A percentile compares a stretch with the other conserved stretches of the same genome.
These are phyloP conservation scores for Atalantia buxifolia DNA, from an alignment of 345 rosid species.

Conservation along the genomic window DNA sequence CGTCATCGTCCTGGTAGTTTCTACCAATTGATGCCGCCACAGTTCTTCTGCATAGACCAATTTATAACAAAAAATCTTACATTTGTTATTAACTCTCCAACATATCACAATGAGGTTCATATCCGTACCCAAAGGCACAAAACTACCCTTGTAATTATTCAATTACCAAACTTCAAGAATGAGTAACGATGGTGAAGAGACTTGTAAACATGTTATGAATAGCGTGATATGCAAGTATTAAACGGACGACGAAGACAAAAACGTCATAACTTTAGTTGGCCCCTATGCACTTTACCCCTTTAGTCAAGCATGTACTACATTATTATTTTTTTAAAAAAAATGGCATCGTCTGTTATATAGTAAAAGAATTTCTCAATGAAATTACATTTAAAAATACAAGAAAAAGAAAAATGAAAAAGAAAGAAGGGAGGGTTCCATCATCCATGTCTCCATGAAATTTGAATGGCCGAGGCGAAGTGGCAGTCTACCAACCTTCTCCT, in stretches of 20 bases:
- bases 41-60: too few species aligned
- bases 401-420: too few species aligned
- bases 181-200: too few species aligned
- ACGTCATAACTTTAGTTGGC: not conserved
- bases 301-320: not conserved
- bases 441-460: too few species aligned
- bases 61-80: too few species aligned
- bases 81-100: too few species aligned
- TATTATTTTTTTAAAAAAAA: not conserved
- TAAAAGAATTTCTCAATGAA: not conserved
- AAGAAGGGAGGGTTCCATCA: not conserved
- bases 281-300: not conserved
- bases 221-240: not conserved
- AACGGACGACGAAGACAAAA: not conserved
- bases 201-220: not conserved
- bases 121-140: too few species aligned
- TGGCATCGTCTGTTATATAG: not conserved
- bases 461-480: not conserved
- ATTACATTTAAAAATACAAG: too few species aligned
- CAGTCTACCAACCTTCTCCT: not conserved
- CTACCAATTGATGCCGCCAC: too few species aligned
- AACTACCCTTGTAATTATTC: too few species aligned
- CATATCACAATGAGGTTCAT: too few species aligned
- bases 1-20: rapidly evolving
- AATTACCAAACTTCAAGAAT: too few species aligned